Base-by-base conservation (phyloP, 2,329 filamentous ascomycete species). In the Trichoderma aggressivum region DNA sequence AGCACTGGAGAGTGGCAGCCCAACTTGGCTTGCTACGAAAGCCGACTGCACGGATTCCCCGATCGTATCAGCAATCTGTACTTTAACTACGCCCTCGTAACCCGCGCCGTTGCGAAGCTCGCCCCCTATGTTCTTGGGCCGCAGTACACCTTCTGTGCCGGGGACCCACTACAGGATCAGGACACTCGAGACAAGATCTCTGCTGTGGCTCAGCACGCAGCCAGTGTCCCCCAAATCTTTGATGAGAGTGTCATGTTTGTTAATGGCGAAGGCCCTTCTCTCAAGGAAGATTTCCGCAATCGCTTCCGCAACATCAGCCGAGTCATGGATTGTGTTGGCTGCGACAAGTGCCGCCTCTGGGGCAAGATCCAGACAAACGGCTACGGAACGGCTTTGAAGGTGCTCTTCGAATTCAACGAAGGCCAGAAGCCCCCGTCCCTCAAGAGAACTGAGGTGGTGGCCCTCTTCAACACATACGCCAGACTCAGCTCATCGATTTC, bases 311-410 rank as follows among this genome's bases (percentile, higher is more conserved):
- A 99, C 79, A 93, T 99, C 73, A 97, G 93, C 80, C 90, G 96
- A 53, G 87, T 98, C 74, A 99, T 99, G 96, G 96, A 99, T 81
- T 99, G 96, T 76, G 95, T 98, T 24, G 96, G 96, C 58, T 99
- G 96, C 81, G 96, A 99, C 84, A 99, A 99, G 84, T 99, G 96
- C 82, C 90, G 96, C 10, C 89, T 99, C 3, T 99, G 96, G 96
- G 96, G 96, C 62, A 99, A 99, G 83, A 84, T 99, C 47, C 96
- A 99, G 83, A 97, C 94, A 0, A 92, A 93, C 14, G 96, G 96
- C 3, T 98, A 98, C 79, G 96, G 96, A 63, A 94, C 96, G 0
- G 96, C 96, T 0, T 84, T 99, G 73, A 99, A 99, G 83, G 91
- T 99, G 5, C 87, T 99, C 1, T 99, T 99, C 77, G 96, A 99